phyloP scores from a whole-genome alignment of 495 filamentous ascomycete species.

The Xylaria flabelliformis region DNA sequence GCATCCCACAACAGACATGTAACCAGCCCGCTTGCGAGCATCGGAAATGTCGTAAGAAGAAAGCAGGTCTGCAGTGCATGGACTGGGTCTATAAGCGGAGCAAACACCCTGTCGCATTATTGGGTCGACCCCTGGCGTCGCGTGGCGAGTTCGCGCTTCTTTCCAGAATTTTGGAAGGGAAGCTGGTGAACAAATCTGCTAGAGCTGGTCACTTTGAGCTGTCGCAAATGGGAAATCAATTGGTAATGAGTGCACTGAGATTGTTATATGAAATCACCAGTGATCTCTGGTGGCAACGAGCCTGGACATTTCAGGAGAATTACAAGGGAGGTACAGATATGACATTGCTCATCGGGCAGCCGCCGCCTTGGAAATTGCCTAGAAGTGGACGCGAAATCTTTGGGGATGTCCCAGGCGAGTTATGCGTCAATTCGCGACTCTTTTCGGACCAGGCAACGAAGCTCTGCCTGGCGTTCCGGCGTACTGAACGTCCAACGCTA shows the following conservation, averaged over 20 bases:
- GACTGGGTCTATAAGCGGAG: slow-evolving; percentile 34
- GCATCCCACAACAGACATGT: slow-evolving; percentile 33
- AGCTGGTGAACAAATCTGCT: slow-evolving; percentile 1
- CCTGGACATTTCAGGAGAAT: slow-evolving; percentile 41
- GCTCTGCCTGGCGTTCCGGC: slow-evolving; percentile 27
- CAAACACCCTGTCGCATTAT: slow-evolving; percentile 31
- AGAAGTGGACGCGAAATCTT: slow-evolving; percentile 23
- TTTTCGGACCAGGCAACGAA: slow-evolving; percentile 30
- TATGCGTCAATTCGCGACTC: slow-evolving; percentile 27
- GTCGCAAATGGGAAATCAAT: not conserved
- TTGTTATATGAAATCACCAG: slow-evolving; percentile 29
- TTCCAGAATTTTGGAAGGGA: slow-evolving; percentile 15
- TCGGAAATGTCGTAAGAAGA: slow-evolving; percentile 18
- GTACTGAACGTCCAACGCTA: not conserved
- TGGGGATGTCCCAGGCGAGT: slow-evolving; percentile 30
- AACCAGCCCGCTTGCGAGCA: slow-evolving; percentile 9
- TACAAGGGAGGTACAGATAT: slow-evolving; percentile 30
- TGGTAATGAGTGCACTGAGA: slow-evolving; percentile 9
- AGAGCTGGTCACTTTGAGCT: slow-evolving; percentile 1
- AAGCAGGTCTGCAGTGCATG: slow-evolving; percentile 29
- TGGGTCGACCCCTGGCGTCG: slow-evolving; percentile 26
- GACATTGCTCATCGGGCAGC: slow-evolving; percentile 32
- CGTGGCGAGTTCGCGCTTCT: slow-evolving; percentile 24
- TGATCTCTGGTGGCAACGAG: slow-evolving; percentile 35
- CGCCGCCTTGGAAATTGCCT: not conserved